These are phyloP conservation scores for Agarophyton chilense DNA, from an alignment of 23 red algal species.

Conservation along the genomic window DNA sequence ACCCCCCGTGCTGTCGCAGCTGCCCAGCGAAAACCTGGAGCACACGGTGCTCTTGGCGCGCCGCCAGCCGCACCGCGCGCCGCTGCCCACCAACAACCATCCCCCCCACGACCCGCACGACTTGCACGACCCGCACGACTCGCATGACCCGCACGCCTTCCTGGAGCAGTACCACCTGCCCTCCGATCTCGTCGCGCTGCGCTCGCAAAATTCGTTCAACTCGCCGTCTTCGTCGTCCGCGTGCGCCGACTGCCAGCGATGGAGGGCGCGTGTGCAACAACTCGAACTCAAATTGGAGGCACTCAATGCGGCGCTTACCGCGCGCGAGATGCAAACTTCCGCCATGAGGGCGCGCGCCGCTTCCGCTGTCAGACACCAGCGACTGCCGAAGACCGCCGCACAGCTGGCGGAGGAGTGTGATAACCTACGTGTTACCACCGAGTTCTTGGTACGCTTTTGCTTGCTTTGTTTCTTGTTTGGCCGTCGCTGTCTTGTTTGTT, in stretches of 20 bases:
- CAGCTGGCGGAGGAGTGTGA: conserved; percentile 48
- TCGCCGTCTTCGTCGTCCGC: background rate
- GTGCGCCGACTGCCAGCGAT: conserved; percentile 41
- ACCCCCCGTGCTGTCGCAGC: background rate
- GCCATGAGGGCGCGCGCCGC: conserved; percentile 6
- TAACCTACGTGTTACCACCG: conserved; percentile 31
- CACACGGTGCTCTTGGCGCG: conserved; percentile 27
- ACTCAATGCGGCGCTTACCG: conserved; percentile 18
- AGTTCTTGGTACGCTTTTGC: conserved; percentile 62
- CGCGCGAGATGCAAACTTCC: conserved; percentile 30
- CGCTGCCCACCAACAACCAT: too few species aligned
- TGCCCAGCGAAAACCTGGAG: conserved; percentile 42
- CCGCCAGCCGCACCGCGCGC: too few species aligned
- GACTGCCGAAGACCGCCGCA: conserved; percentile 13
- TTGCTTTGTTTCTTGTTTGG: too few species aligned
- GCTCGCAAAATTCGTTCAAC: background rate
- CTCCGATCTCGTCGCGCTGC: conserved; percentile 27
- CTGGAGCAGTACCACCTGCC: conserved; percentile 32
- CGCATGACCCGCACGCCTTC: background rate
- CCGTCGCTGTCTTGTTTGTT: background rate
- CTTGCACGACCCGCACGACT: too few species aligned
- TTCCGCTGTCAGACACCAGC: background rate
- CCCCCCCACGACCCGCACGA: too few species aligned
- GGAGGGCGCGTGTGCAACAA: conserved; percentile 39
- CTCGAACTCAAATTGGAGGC: conserved; percentile 41